Conservation (phyloP, 345 rosid species). For the Pistacia vera region DNA sequence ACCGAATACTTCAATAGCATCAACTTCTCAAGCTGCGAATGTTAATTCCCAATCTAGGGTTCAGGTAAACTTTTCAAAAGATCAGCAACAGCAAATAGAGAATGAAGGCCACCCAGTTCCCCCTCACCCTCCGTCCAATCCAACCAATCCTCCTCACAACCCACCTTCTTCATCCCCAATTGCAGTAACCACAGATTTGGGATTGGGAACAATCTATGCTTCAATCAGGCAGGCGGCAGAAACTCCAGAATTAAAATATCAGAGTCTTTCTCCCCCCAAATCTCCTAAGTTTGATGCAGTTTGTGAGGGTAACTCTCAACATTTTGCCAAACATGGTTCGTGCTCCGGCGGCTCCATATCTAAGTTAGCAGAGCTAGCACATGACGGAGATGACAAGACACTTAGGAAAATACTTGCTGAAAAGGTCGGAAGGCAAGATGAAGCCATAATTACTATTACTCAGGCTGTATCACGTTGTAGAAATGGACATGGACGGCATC, state of each 20-base stretch:
- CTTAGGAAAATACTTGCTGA: conserved; percentile 46
- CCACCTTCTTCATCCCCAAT: conserved; percentile 24
- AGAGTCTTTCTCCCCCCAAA: conserved; percentile 22
- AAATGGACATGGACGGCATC: conserved; percentile 33
- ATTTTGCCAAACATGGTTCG: conserved; percentile 27
- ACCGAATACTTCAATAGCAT: conserved; percentile 4
- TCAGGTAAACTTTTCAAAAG: conserved; percentile 24
- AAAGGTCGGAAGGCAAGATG: conserved; percentile 64
- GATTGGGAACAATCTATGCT: conserved; percentile 52
- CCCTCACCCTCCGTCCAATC: conserved; percentile 18
- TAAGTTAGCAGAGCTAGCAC: conserved; percentile 23
- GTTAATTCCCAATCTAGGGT: conserved; percentile 26
- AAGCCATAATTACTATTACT: conserved; percentile 52
- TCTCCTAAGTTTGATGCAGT: conserved; percentile 24
- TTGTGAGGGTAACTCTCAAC: conserved; percentile 31
- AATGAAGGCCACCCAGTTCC: conserved; percentile 15
- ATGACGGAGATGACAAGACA: conserved; percentile 48
- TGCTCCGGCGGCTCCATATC: conserved; percentile 17
- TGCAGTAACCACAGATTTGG: conserved; percentile 62
- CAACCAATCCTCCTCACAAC: conserved; percentile 25
- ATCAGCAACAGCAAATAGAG: conserved; percentile 29
- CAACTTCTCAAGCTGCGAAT: conserved; percentile 26
- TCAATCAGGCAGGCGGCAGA: conserved; percentile 36
- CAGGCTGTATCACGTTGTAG: conserved; percentile 51
- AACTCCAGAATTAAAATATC: conserved; percentile 31